Percentiles rank a stretch among this genome's conserved stretches.
These are phyloP conservation scores for Serendipita vermifera DNA, from an alignment of 768 basidiomycete genomes.

Conservation along the genomic window DNA sequence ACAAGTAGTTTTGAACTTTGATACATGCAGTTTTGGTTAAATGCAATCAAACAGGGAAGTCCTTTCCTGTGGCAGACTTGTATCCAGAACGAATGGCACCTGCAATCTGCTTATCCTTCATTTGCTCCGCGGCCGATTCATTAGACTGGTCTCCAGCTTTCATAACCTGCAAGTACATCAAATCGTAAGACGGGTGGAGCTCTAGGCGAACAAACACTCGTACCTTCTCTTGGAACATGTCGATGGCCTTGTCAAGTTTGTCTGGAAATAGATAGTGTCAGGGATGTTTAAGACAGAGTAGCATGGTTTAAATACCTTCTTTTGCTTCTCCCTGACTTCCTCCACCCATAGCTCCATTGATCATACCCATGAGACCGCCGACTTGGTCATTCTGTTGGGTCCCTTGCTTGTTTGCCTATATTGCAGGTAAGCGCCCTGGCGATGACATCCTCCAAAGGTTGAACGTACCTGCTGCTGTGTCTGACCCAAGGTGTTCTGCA, in stretches of 20 bases:
- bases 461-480: no score
- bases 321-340: not conserved
- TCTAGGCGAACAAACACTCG: not conserved
- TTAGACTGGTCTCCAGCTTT: conserved; percentile 27
- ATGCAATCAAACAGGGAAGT: no score
- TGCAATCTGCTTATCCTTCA: conserved; percentile 31
- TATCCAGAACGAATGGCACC: conserved; percentile 25
- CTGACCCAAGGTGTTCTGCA: no score
- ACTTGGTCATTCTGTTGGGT: not conserved
- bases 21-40: no score
- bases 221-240: not conserved
- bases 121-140: conserved; percentile 30
- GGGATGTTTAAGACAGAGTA: not conserved
- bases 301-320: conserved; percentile 1
- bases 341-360: conserved; percentile 5
- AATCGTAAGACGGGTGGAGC: conserved; percentile 26
- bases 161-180: conserved; percentile 31
- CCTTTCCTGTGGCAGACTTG: conserved; percentile 27
- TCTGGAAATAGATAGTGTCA: not conserved
- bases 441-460: no score
- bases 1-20: no score
- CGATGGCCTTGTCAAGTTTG: conserved; percentile 3
- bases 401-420: not conserved
- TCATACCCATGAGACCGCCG: not conserved
- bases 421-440: no score